Base-by-base conservation (phyloP, 75 land plant genomes). In the Cunninghamia lanceolata region DNA sequence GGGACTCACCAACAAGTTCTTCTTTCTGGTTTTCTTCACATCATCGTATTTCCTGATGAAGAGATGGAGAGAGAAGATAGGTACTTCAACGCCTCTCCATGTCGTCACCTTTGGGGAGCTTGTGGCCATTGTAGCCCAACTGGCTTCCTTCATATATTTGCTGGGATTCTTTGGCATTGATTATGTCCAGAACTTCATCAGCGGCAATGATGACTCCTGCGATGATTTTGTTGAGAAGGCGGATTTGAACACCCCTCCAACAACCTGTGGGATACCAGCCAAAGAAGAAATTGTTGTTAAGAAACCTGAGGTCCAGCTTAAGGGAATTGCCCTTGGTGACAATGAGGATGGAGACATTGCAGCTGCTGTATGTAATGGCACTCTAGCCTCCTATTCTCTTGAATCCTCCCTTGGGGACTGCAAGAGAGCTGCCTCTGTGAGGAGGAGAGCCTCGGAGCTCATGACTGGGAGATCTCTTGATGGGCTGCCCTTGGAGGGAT, bases 11-110 rank as follows among this genome's bases (percentile, higher is more conserved):
- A 96, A 95, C 89, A 88, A 86, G 83, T 39, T 95, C 82, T 95
- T 96, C 91, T 84, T 94, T 59, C 83, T 91, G 13, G 85, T 95
- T 25, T 94, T 96, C 88, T 90, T 94, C 85, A 78, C 86, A 59
- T 88, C 91, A 1, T 89, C 90, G 15, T 92, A 93, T 87, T 94
- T 84, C 86, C 87, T 96, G 42, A 90, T 95, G 91, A 85, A 88
- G 28, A 88, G 94, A 35, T 96, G 99, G 99, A 82, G 98, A 74
- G 98, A 96, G 66, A 97, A 97, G 94, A 92, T 93, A 90, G 85
- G 94, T 30, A 88, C 85, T 43, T 89, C 92, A 15, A 91, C 91
- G 7, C 98, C 96, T 21, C 91, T 97, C 50, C 96, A 95, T 85
- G 85, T 92, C 85, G 73, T 96, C 81, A 88, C 82, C 82, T 59